Conservation (phyloP, 805 yeast genomes). For the Candida namnaoensis region DNA sequence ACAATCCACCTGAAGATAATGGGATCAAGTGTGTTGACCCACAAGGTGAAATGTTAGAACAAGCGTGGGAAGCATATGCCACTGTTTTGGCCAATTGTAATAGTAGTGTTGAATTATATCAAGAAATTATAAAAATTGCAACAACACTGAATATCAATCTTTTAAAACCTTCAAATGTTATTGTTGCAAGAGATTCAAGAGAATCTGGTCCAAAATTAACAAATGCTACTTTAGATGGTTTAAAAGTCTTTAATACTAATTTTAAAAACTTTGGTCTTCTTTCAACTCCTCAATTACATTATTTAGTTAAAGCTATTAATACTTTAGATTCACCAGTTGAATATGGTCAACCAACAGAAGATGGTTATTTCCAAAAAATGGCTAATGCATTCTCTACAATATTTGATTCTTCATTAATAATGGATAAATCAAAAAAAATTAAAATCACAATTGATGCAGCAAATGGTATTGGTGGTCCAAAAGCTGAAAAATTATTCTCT, state of each 20-base stretch:
- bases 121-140: constrained; percentile 29
- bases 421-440: constrained; percentile 18
- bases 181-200: constrained; percentile 84
- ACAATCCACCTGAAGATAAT: constrained; percentile 86
- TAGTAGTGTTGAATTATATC: constrained; percentile 32
- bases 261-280: constrained; percentile 55
- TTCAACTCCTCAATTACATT: constrained; percentile 95
- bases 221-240: constrained; percentile 51
- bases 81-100: constrained; percentile 70
- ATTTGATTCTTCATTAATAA: constrained; percentile 17
- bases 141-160: constrained; percentile 37
- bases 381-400: constrained; percentile 43
- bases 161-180: constrained; percentile 32
- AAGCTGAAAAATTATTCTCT: constrained; percentile 15
- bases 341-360: constrained; percentile 56
- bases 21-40: constrained; percentile 96
- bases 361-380: constrained; percentile 64
- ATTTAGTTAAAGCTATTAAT: constrained; percentile 66
- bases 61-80: constrained; percentile 77
- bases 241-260: constrained; percentile 37
- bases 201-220: constrained; percentile 69
- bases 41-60: constrained; percentile 79
- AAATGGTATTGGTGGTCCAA: constrained; percentile 7
- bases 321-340: constrained; percentile 29
- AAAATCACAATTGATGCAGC: constrained; percentile 71